Evolutionary conservation across 2,329 filamentous ascomycete genomes (phyloP).

Genomic region (Coniochaeta prunicola): DNA sequence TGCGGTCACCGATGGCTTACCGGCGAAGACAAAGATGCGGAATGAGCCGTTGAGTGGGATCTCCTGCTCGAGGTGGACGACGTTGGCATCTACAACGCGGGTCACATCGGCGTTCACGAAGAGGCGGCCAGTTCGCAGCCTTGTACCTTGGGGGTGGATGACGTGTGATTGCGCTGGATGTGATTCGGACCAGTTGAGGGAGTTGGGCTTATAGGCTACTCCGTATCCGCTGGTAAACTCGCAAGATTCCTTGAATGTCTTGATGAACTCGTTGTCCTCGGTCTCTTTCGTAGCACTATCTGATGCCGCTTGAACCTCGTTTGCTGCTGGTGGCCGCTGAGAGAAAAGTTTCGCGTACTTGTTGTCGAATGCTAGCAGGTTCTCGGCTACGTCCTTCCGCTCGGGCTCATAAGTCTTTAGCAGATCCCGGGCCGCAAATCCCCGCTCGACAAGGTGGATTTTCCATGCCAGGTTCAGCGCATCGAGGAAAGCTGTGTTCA

Average conservation of each 20-base stretch:
- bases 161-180: constrained; percentile 66
- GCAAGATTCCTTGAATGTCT: constrained; percentile 84
- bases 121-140: constrained; percentile 65
- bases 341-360: constrained; percentile 89
- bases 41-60: constrained; percentile 84
- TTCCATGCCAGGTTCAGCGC: constrained; percentile 94
- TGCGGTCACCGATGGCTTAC: constrained; percentile 50
- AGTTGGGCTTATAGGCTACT: constrained; percentile 75
- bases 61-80: constrained; percentile 85
- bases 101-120: constrained; percentile 77
- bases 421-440: constrained; percentile 67
- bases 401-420: constrained; percentile 83
- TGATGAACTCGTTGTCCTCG: constrained; percentile 73
- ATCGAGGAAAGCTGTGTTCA: constrained; percentile 75
- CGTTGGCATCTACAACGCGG: constrained; percentile 79
- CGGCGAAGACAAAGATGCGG: constrained; percentile 81
- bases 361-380: constrained; percentile 77
- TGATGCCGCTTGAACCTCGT: constrained; percentile 64
- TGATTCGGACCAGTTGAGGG: constrained; percentile 69
- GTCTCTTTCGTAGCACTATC: constrained; percentile 17
- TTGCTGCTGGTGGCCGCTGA: constrained; percentile 62
- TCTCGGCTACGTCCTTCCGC: constrained; percentile 77
- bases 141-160: constrained; percentile 59
- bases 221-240: constrained; percentile 92
- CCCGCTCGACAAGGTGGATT: constrained; percentile 80